A percentile compares a stretch with the other conserved stretches of the same genome.
phyloP scores from a whole-genome alignment of 2,329 filamentous ascomycete genomes.

The Dothidotthia symphoricarpi region DNA sequence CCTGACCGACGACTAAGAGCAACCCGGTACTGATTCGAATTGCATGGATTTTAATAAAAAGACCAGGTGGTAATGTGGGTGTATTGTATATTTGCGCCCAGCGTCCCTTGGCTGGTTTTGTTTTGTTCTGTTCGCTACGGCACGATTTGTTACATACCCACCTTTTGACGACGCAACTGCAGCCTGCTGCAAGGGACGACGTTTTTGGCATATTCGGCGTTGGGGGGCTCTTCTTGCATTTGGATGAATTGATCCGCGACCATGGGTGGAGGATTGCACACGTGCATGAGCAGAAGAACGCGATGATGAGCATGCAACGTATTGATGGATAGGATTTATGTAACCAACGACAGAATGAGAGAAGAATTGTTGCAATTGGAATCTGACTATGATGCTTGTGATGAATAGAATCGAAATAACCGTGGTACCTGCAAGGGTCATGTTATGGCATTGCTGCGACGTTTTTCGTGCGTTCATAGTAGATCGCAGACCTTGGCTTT shows the following conservation, averaged over 20 bases:
- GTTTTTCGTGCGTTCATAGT: too few species aligned
- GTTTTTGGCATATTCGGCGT: conserved; percentile 35
- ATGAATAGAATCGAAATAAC: too few species aligned
- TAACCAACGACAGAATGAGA: conserved; percentile 28
- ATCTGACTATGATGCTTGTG: too few species aligned
- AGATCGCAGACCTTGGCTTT: too few species aligned
- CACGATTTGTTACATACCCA: conserved; percentile 31
- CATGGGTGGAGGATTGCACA: conserved; percentile 4
- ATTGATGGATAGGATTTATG: conserved; percentile 28
- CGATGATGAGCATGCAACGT: conserved; percentile 11
- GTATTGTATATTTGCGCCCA: conserved; percentile 29
- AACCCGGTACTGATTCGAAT: neutral
- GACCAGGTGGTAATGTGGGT: conserved; percentile 15
- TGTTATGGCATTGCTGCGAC: too few species aligned
- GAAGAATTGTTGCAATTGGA: conserved; percentile 10
- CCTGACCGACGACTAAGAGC: conserved; percentile 44
- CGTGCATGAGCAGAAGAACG: conserved; percentile 8
- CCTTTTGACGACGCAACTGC: conserved; percentile 24
- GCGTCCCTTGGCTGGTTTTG: conserved; percentile 21
- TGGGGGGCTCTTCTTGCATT: conserved; percentile 17
- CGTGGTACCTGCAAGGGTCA: too few species aligned
- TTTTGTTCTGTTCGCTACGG: conserved; percentile 19
- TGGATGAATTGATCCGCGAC: conserved; percentile 10
- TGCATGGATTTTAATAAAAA: conserved; percentile 1
- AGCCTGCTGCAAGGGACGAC: conserved; percentile 27